Evolutionary conservation across 2,329 filamentous ascomycete species (phyloP).

Genomic region (Ramularia collo-cygni): DNA sequence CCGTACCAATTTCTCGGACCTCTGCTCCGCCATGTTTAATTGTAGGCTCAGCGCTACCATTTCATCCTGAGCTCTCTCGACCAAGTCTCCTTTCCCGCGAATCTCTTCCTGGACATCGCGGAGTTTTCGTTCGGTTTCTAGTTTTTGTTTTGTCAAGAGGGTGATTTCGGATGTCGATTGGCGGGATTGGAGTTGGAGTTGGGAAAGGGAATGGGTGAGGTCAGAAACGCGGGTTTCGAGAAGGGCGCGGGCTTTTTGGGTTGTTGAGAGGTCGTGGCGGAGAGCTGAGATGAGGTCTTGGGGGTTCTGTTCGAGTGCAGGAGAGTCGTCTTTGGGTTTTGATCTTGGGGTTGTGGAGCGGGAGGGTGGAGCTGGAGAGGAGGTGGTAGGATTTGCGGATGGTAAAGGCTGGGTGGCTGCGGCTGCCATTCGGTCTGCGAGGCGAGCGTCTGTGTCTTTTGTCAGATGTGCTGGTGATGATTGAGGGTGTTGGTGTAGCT

Average conservation of each 20-base stretch:
- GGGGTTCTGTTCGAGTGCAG: constrained; percentile 41
- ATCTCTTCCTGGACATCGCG: constrained; percentile 82
- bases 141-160: constrained; percentile 56
- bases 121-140: constrained; percentile 57
- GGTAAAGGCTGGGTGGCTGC: neutral
- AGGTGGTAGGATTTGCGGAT: constrained; percentile 26
- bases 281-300: constrained; percentile 45
- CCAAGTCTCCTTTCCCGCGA: constrained; percentile 71
- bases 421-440: constrained; percentile 38
- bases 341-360: constrained; percentile 18
- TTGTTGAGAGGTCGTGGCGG: constrained; percentile 65
- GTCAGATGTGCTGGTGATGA: constrained; percentile 3
- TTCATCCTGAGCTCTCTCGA: constrained; percentile 88
- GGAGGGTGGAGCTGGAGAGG: constrained; percentile 24
- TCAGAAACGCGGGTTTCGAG: constrained; percentile 58
- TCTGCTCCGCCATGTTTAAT: constrained; percentile 76
- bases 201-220: constrained; percentile 57
- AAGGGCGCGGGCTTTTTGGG: constrained; percentile 65
- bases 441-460: constrained; percentile 33
- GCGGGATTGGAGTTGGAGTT: constrained; percentile 53
- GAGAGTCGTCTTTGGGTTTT: constrained; percentile 16
- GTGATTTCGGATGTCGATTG: constrained; percentile 57
- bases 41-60: constrained; percentile 82
- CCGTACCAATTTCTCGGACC: constrained; percentile 60
- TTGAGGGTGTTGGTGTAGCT: constrained; percentile 1